phyloP scores from a whole-genome alignment of 176 grass and related monocot species.

The Triticum urartu region DNA sequence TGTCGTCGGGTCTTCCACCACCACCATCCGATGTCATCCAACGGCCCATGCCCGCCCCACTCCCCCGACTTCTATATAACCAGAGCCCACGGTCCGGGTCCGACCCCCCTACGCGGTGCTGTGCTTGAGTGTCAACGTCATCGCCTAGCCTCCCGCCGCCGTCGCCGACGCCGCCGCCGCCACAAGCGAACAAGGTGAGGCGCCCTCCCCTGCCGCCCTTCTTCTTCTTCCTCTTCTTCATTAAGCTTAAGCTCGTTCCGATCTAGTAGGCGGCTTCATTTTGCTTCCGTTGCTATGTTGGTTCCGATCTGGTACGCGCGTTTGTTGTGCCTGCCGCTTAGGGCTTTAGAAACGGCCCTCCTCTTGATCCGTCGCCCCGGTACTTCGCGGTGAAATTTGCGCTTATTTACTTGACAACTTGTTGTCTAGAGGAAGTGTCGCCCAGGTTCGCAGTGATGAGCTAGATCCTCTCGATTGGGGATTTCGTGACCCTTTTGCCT shows the following conservation, averaged over 20 bases:
- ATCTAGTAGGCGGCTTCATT: background rate
- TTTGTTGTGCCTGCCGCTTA: background rate
- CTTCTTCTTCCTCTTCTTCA: too few species aligned
- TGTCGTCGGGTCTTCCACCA: background rate
- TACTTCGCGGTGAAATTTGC: background rate
- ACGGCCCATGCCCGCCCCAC: background rate
- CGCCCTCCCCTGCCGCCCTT: background rate
- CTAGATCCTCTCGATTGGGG: background rate
- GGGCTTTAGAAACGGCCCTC: background rate
- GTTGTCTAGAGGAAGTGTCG: background rate
- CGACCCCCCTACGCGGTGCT: background rate
- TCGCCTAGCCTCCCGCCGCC: background rate
- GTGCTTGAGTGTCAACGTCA: background rate
- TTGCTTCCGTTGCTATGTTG: background rate
- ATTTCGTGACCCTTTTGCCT: background rate
- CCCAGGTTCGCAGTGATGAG: background rate
- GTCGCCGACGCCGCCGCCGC: background rate
- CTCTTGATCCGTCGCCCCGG: background rate
- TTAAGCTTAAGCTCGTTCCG: background rate
- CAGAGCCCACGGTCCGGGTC: background rate
- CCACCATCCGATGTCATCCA: slow-evolving; percentile 18
- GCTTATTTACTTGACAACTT: background rate
- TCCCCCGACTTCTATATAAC: background rate
- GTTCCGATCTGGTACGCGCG: background rate
- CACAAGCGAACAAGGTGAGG: slow-evolving; percentile 12